Conservation (phyloP, 108 stramenopile species). For the Chaetoceros tenuissimus region DNA sequence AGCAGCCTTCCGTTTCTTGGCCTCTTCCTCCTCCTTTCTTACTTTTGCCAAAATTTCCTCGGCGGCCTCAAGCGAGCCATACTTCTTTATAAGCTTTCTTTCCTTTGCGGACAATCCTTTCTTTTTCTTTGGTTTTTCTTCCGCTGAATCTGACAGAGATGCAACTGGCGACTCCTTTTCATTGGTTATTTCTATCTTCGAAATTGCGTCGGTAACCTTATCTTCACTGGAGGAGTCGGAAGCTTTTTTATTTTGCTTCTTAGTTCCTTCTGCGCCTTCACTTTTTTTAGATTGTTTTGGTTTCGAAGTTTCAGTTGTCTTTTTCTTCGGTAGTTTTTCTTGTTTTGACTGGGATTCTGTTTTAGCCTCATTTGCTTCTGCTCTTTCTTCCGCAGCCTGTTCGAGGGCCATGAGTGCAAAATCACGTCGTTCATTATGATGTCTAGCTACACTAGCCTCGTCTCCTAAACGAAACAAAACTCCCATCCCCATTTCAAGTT, state of each 20-base stretch:
- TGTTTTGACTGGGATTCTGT: constrained; percentile 6
- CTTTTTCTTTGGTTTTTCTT: constrained; percentile 29
- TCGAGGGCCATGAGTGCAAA: constrained; percentile 62
- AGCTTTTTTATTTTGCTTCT: not conserved
- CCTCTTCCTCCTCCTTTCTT: constrained; percentile 17
- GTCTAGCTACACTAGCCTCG: constrained; percentile 72
- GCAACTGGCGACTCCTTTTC: constrained; percentile 3
- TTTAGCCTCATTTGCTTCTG: constrained; percentile 12
- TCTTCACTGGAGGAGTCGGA: constrained; percentile 1
- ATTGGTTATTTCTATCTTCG: constrained; percentile 3
- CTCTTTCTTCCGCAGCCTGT: constrained; percentile 24
- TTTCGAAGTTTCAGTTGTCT: not conserved
- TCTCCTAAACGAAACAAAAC: constrained; percentile 91
- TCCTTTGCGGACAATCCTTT: constrained; percentile 69
- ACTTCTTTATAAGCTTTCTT: constrained; percentile 62
- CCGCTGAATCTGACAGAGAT: not conserved
- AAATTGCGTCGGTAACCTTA: not conserved
- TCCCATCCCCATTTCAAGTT: constrained; percentile 92
- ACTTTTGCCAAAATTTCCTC: constrained; percentile 23
- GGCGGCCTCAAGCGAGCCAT: constrained; percentile 55
- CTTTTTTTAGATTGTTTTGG: not conserved
- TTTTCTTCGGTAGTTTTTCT: constrained; percentile 6
- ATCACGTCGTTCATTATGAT: constrained; percentile 82
- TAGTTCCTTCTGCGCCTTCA: not conserved
- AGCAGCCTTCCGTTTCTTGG: not conserved